Base-by-base conservation (phyloP, 2,329 filamentous ascomycete species). In the Ophiocordyceps camponoti-leonardi region DNA sequence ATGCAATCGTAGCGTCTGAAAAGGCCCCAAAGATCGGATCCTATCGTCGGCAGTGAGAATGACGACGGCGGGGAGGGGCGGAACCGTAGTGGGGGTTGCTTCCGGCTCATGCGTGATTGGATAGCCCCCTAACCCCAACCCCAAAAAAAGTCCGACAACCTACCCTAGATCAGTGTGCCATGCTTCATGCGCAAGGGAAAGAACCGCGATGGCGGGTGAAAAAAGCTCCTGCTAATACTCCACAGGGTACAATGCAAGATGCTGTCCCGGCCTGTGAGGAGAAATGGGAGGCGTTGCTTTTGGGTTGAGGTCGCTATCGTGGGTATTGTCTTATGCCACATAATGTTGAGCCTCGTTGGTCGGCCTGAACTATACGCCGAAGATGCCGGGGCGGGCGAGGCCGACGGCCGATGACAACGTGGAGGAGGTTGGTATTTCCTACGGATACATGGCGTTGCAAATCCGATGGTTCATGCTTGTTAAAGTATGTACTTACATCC, bases 81-180 rank as follows among this genome's bases (percentile, higher is more conserved):
- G n/a, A 19, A 18, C 35, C 11, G 35, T 39, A 18, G 10, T 39
- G 35, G 35, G 35, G n/a, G 35, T 33, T 46, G 58, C 65, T 39
- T 60, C 16, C 44, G 41, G 16, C 41, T 39, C 2, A 19, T 10
- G 35, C n/a, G 35, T 39, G 35, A 39, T 39, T 39, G 35, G 35
- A 39, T 19, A 10, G 6, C 2, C 11, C 12, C 30, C 6, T 20
- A 16, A 13, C 13, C 6, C 18, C 31, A n/a, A n/a, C n/a, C n/a
- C n/a, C n/a, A n/a, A n/a, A n/a, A n/a, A n/a, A n/a, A n/a, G 40
- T 19, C 31, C 16, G 31, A n/a, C 5, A 4, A 12, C 35, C n/a
- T 39, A 39, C 35, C 35, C 35, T 39, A 39, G 35, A 39, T 8
- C 6, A 8, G 7, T 20, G n/a, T 39, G 35, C 35, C 14, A 19